These are phyloP conservation scores for Galium porrigens DNA, from an alignment of 305 asterid species.

Conservation along the genomic window DNA sequence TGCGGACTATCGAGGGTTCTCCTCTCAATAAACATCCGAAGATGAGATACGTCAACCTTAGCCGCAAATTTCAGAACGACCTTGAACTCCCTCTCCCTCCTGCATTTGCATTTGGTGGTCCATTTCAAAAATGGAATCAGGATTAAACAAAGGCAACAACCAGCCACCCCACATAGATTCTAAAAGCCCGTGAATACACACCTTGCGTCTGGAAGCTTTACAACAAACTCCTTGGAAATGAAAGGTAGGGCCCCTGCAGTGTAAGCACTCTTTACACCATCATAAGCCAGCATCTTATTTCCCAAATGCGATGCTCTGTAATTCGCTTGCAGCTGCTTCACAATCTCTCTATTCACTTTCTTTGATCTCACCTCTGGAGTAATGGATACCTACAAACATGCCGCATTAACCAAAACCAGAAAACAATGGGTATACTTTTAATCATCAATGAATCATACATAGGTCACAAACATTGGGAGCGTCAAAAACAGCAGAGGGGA, in stretches of 20 bases:
- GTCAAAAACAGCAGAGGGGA: not conserved
- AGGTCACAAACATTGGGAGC: not conserved
- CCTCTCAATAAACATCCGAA: conserved; percentile 32
- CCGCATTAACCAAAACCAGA: not conserved
- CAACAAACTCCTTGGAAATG: conserved; percentile 42
- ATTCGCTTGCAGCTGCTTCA: conserved; percentile 19
- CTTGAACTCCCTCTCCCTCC: conserved; percentile 50
- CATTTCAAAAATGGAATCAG: not conserved
- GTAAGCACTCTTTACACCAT: conserved; percentile 61
- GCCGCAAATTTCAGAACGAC: conserved; percentile 54
- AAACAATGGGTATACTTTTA: not conserved
- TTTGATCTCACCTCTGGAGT: conserved; percentile 55
- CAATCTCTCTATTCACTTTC: conserved; percentile 32
- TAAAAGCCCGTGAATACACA: not conserved
- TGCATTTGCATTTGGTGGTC: not conserved
- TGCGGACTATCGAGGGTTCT: conserved; percentile 48
- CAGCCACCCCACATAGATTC: not conserved
- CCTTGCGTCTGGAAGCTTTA: conserved; percentile 34
- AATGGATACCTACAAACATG: conserved; percentile 36
- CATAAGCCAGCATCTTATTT: conserved; percentile 35
- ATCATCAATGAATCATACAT: not conserved
- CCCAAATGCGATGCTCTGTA: conserved; percentile 36
- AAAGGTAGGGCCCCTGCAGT: conserved; percentile 63
- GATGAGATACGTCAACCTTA: conserved; percentile 42
- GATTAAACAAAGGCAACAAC: not conserved